Base-by-base conservation (phyloP, 2,329 filamentous ascomycete species). In the Venturia aucupariae region DNA sequence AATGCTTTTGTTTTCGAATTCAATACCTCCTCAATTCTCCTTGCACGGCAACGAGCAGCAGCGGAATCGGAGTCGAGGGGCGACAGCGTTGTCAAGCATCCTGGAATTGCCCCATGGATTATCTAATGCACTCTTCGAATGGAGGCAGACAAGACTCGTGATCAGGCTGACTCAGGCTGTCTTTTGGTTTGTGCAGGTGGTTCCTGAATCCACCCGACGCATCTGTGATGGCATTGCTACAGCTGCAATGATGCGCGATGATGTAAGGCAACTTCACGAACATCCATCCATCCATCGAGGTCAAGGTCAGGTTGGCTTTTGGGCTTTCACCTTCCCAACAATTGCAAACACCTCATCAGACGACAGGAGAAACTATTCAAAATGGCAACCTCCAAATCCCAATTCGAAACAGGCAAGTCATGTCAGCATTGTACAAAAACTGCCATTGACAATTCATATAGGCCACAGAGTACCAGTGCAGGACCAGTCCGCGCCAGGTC, bases 401-500 rank as follows among this genome's bases (percentile, higher is more conserved):
- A 60, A 24, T 60, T 60, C 59, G 59, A 60, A 42, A 27, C 59
- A 13, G 59, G 35, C 27, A 60, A 27, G 35, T 24, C 17, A 19
- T 27, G 1, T 24, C 15, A 41, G 38, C 10, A 41, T 19, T 27
- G 2, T 24, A 4, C 8, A 2, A 6, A 24, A 17, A 48, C 8
- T 35, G 3, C 11, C 27, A 19, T 15, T 44, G 7, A 55, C 46
- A 1, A 17, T 35, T 10, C 30, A 19, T 8, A 4, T 22, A 68
- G 66, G 67, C 35, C 65, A 66, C 57, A 39, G 62, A 59, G 44
- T 65, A 24, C 67, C 67, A 24, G 54, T 66, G 13, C 62, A 65
- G 22, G 35, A 84, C 67, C 80, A 85, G 69, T 69, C 77, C 48
- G 75, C 77, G 30, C 83, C 83, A 0, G 84, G 84, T 10, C 77